Base-by-base conservation (phyloP, 1,284 basidiomycete genomes). In the Inonotus obliquus region DNA sequence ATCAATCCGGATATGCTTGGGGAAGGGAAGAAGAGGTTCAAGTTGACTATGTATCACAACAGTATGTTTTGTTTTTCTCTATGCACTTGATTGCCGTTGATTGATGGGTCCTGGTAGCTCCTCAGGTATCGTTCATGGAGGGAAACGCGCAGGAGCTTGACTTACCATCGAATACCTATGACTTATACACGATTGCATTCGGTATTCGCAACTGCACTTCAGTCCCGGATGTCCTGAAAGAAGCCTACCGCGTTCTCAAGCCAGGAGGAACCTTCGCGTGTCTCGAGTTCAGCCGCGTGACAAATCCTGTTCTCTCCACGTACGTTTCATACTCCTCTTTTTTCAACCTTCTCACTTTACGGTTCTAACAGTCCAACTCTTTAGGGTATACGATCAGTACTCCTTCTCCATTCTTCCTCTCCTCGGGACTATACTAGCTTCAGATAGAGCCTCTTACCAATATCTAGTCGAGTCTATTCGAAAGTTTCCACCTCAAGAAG, bases 391-490 rank as follows among this genome's bases (percentile, higher is more conserved):
- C 76, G 91, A 95, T 68, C 89, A 94, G 68, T 99, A 98, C 75
- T 98, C 96, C 11, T 99, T 99, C 83, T 88, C 91, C 4, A 84
- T 98, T 63, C 96, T 99, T 69, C 97, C 97, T 4, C 81, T 97
- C 21, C 76, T 99, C 47, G 97, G 97, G 25, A 96, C 95, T 57
- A 89, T 99, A 69, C 81, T 99, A n/a, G 93, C 96, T 7, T 92
- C 92, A 2, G 96, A 99, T 74, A 84, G 96, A 39, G 91, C 87
- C 35, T 97, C 95, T 19, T 99, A 99, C 75, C 94, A 97, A 75
- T 99, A 99, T 74, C 83, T 99, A 48, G 93, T 99, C 57, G 97
- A 99, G 76, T 98, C 95, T 39, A 99, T 99, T 70, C 91, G 95
- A 61, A 86, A 86, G 67, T 99, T 99, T 81, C 96, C 96, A 37